Evolutionary conservation across 768 basidiomycete species (phyloP), one percentile per base, ranked within the genome.

Genomic region (Naematelia aurantialba): DNA sequence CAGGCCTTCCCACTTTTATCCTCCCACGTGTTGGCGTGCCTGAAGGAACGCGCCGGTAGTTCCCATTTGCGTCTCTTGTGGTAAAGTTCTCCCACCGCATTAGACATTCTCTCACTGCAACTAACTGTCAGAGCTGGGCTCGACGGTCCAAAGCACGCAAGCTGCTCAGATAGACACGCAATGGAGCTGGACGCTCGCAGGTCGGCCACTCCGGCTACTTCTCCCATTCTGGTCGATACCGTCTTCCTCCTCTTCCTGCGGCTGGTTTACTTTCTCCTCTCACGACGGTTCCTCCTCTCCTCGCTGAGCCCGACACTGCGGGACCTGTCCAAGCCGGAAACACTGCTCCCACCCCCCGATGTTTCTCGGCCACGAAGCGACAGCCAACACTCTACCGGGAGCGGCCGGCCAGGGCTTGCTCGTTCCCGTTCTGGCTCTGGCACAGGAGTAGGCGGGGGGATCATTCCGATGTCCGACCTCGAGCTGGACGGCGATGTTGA

Each of bases 261-360:
- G 19, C 13, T 62, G 8, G 60, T 64, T 12, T 73, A 67, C 55
- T 73, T 68, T 56, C 55, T 71, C 47, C 55, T 75, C 17, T 69
- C 72, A 5, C 58, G 72, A 3, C 55, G 63, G 29, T 75, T 76
- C 63, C 69, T 76, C 3, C 55, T 60, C 13, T 59, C 63, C 14
- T 66, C 73, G 0, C 56, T 76, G 25, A 68, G 62, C 29, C 75
- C 73, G 0, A 72, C 73, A 1, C 51, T 76, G 2, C 64, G 68
- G 19, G 65, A 71, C 14, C 62, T 76, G 22, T 74, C 72, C 5
- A 63, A 66, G 24, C 56, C 63, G 1, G 67, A 70, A 30, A 34
- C 19, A 13, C 29, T 55, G 1, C 48, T 55, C 21, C 55, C 34
- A 34, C 19, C 54, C 4, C 24, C 45, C 54, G 8, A 39, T 48